Evolutionary conservation across 2,329 filamentous ascomycete genomes (phyloP).

Genomic region (Pezicula carpinea): DNA sequence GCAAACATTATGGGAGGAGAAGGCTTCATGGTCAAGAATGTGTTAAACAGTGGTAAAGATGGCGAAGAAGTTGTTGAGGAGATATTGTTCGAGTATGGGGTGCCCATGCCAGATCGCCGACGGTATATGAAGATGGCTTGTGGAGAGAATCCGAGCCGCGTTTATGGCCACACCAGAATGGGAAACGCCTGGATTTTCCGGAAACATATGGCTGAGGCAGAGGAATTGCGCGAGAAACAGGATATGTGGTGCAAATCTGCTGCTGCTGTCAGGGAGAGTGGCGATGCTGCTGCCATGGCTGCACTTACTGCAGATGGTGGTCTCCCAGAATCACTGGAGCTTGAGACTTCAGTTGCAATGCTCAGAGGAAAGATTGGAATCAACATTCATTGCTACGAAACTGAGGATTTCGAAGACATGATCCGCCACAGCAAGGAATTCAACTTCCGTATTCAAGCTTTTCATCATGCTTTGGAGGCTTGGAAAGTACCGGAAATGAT

Average conservation of each 20-base stretch:
- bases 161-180: conserved; percentile 35
- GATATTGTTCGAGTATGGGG: conserved; percentile 35
- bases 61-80: conserved; percentile 37
- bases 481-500: conserved; percentile 36
- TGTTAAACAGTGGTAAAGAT: conserved; percentile 28
- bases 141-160: conserved; percentile 38
- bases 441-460: conserved; percentile 35
- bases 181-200: conserved; percentile 36
- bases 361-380: conserved; percentile 36
- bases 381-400: conserved; percentile 41
- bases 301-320: conserved; percentile 14
- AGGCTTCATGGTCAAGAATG: conserved; percentile 37
- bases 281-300: conserved; percentile 16
- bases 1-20: conserved; percentile 43
- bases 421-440: conserved; percentile 38
- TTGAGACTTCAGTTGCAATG: conserved; percentile 36
- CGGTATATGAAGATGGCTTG: conserved; percentile 42
- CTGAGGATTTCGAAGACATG: conserved; percentile 40
- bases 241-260: conserved; percentile 30
- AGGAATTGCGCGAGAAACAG: conserved; percentile 32
- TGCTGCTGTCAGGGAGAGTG: conserved; percentile 13
- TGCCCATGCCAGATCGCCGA: conserved; percentile 27
- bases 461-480: conserved; percentile 36
- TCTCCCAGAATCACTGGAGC: conserved; percentile 32
- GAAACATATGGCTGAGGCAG: conserved; percentile 34